A percentile compares a stretch with the other conserved stretches of the same genome.
Evolutionary conservation across 306 rosid genomes (phyloP).

Genomic region (Rubus idaeus): DNA sequence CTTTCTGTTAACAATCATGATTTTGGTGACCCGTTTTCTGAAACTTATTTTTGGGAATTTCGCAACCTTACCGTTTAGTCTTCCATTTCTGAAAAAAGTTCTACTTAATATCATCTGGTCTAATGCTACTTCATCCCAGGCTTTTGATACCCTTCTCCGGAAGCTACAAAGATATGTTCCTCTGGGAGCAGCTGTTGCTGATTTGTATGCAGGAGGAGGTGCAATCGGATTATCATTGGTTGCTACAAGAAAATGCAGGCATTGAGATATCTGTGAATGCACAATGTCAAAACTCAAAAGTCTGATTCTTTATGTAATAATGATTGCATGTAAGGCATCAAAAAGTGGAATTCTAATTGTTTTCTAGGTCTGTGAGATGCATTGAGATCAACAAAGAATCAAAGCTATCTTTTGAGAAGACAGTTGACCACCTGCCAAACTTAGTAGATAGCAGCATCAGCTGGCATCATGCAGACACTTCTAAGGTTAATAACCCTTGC

Average conservation of each 20-base stretch:
- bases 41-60: not conserved
- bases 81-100: constrained; percentile 10
- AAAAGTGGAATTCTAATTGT: constrained; percentile 4
- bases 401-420: constrained; percentile 88
- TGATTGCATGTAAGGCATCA: not conserved
- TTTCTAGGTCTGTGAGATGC: constrained; percentile 79
- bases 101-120: not conserved
- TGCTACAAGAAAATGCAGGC: constrained; percentile 91
- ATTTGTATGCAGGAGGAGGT: constrained; percentile 97
- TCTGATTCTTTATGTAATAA: constrained; percentile 7
- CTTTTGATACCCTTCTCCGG: constrained; percentile 78
- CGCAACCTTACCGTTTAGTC: not conserved
- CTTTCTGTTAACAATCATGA: not conserved
- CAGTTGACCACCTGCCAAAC: constrained; percentile 68
- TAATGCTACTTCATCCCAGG: constrained; percentile 46
- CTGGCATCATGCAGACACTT: constrained; percentile 94
- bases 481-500: constrained; percentile 44
- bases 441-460: constrained; percentile 64
- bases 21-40: not conserved
- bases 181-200: constrained; percentile 79
- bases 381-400: constrained; percentile 92
- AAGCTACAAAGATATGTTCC: constrained; percentile 90
- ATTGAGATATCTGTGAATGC: constrained; percentile 31
- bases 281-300: constrained; percentile 9
- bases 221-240: constrained; percentile 92